Percentiles rank a stretch among this genome's conserved stretches.
Evolutionary conservation across 805 yeast genomes (phyloP).

Genomic region (Hagleromyces aurorensis): DNA sequence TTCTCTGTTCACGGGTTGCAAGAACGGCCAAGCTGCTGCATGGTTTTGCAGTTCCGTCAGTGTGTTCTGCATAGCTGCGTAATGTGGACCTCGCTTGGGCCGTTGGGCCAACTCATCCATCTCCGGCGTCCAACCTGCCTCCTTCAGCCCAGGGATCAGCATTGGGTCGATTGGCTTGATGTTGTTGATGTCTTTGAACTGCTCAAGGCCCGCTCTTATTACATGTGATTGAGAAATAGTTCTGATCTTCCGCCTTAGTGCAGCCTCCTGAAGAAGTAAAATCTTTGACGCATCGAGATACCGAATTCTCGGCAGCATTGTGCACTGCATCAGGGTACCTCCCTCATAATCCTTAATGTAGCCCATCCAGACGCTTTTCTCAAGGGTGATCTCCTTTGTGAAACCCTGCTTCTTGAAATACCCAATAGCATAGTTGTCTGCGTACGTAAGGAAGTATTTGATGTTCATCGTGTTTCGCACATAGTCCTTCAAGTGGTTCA

Average conservation of each 20-base stretch:
- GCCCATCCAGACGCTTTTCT: slow-evolving; percentile 91
- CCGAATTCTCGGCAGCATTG: slow-evolving; percentile 82
- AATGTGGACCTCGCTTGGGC: slow-evolving; percentile 91
- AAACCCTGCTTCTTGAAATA: slow-evolving; percentile 98
- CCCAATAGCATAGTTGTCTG: slow-evolving; percentile 98
- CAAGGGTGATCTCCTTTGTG: slow-evolving; percentile 86
- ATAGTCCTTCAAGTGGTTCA: slow-evolving; percentile 96
- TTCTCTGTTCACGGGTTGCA: slow-evolving; percentile 83
- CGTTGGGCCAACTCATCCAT: slow-evolving; percentile 95
- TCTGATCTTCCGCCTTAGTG: slow-evolving; percentile 76
- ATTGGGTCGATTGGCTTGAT: slow-evolving; percentile 64
- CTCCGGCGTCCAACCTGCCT: slow-evolving; percentile 97
- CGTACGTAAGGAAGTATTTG: slow-evolving; percentile 85
- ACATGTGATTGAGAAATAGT: slow-evolving; percentile 71
- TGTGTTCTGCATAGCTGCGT: slow-evolving; percentile 84
- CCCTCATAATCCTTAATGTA: slow-evolving; percentile 98
- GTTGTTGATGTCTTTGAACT: slow-evolving; percentile 46
- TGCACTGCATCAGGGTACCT: slow-evolving; percentile 95
- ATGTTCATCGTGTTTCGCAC: slow-evolving; percentile 82
- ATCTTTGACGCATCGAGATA: slow-evolving; percentile 87
- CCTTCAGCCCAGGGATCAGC: slow-evolving; percentile 81
- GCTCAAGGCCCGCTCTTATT: slow-evolving; percentile 71
- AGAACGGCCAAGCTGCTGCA: slow-evolving; percentile 97
- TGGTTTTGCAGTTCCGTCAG: slow-evolving; percentile 86
- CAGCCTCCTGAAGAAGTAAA: slow-evolving; percentile 81